Conservation (phyloP, 1,284 basidiomycete genomes). For the Abortiporus biennis region DNA sequence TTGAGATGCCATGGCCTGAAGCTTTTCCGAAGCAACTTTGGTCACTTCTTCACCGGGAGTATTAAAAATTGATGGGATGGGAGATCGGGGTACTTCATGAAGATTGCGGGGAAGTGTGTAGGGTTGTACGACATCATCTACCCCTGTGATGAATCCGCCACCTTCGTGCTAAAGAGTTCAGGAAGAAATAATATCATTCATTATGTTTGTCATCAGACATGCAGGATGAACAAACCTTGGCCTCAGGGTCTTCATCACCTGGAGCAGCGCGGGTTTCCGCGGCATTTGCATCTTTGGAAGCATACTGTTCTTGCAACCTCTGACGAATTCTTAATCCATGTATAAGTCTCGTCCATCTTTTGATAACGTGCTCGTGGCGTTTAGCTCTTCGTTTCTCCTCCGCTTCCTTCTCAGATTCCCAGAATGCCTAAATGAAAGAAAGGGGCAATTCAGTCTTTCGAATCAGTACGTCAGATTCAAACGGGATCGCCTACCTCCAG, state of each 20-base stretch:
- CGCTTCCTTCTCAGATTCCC: constrained; percentile 74
- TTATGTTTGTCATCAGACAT: constrained; percentile 5
- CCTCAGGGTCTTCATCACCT: constrained; percentile 3
- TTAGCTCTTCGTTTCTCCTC: constrained; percentile 76
- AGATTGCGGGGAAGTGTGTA: constrained; percentile 62
- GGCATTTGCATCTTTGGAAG: constrained; percentile 29
- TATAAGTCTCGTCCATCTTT: constrained; percentile 86
- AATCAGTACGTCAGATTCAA: neutral
- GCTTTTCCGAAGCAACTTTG: too few species aligned
- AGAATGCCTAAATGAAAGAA: constrained; percentile 59
- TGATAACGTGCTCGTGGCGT: constrained; percentile 76
- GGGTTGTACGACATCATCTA: constrained; percentile 67
- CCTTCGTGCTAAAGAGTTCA: constrained; percentile 29
- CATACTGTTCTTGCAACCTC: constrained; percentile 81
- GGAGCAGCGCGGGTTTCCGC: too few species aligned
- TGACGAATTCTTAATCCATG: constrained; percentile 84
- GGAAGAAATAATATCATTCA: too few species aligned
- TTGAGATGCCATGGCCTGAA: too few species aligned
- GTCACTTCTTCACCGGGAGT: too few species aligned
- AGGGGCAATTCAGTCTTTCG: neutral
- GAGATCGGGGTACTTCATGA: constrained; percentile 30
- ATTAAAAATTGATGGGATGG: too few species aligned
- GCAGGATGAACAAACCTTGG: neutral
- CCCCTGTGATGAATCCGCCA: constrained; percentile 63
- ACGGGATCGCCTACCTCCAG: constrained; percentile 54